Evolutionary conservation across 2,329 filamentous ascomycete genomes (phyloP), one percentile per base, ranked within the genome.

Genomic region (Penicillium sp.): DNA sequence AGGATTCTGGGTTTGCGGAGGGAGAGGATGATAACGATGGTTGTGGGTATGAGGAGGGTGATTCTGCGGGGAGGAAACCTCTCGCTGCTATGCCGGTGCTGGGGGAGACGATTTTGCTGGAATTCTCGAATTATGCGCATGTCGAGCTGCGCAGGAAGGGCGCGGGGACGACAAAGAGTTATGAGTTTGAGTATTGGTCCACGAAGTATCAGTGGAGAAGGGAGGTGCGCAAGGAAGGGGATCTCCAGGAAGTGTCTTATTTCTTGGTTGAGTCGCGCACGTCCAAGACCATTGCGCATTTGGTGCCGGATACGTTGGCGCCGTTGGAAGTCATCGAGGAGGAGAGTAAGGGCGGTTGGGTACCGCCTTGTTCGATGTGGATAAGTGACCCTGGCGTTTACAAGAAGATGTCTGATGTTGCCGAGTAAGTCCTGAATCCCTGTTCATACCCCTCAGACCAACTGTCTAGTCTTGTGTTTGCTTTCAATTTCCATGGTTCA

Each of bases 61-160:
- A 53, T 22, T 55, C 44, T 3, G 45, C 41, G 27, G 50, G 50
- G 27, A 54, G 54, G 9, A 44, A 43, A 18, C 33, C 22, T 9
- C 0, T 10, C 12, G 9, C 18, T 22, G 33, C 14, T 1, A 22
- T 16, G 18, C 37, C 48, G 10, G 64, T 76, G 37, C 81, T 88
- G 14, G 88, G 85, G 50, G 89, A 95, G 68, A 86, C 80, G 30
- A 87, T 92, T 67, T 88, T 90, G 71, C 80, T 99, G 29, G 92
- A 97, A 67, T 99, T 96, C 68, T 95, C 89, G 58, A 99, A 97
- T 74, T 99, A 99, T 67, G 92, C 92, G 2, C 89, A 93, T 61
- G 83, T 97, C 34, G 88, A 95, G 57, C 74, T 99, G 42, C 83
- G 81, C 58, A 82, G 88, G 35, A 78, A 81, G 19, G 86, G 86